Conservation (phyloP, 2,329 filamentous ascomycete species). For the Fusarium verticillioides region DNA sequence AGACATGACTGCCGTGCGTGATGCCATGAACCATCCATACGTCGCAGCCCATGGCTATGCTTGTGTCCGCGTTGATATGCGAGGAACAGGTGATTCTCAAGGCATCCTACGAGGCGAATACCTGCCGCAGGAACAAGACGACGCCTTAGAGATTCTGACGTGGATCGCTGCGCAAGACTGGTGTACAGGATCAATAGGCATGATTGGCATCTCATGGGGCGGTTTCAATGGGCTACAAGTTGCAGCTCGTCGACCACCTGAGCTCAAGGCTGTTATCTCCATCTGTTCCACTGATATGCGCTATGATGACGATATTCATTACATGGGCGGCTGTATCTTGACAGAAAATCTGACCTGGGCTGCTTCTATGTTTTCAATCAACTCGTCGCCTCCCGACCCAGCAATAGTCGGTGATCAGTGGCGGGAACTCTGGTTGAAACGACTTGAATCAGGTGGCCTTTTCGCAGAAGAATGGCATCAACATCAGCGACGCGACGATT, state of each 20-base stretch:
- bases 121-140: background rate
- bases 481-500: background rate
- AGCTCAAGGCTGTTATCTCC: conserved; percentile 4
- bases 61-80: background rate
- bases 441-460: background rate
- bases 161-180: conserved; percentile 1
- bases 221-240: conserved; percentile 10
- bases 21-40: conserved; percentile 10
- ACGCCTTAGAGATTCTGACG: background rate
- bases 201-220: conserved; percentile 13
- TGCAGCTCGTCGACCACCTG: background rate
- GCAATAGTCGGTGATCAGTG: conserved; percentile 3
- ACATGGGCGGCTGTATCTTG: conserved; percentile 7
- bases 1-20: background rate
- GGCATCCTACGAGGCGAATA: conserved; percentile 1
- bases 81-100: conserved; percentile 10
- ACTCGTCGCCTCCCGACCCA: conserved; percentile 4
- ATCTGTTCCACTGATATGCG: conserved; percentile 5
- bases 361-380: conserved; percentile 6
- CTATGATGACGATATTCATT: conserved; percentile 12
- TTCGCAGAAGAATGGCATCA: conserved; percentile 5
- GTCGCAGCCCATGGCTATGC: background rate
- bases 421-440: background rate
- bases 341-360: conserved; percentile 10
- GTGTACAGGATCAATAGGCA: conserved; percentile 8